Conservation (phyloP, 768 basidiomycete genomes). For the Lactifluus rugatus region DNA sequence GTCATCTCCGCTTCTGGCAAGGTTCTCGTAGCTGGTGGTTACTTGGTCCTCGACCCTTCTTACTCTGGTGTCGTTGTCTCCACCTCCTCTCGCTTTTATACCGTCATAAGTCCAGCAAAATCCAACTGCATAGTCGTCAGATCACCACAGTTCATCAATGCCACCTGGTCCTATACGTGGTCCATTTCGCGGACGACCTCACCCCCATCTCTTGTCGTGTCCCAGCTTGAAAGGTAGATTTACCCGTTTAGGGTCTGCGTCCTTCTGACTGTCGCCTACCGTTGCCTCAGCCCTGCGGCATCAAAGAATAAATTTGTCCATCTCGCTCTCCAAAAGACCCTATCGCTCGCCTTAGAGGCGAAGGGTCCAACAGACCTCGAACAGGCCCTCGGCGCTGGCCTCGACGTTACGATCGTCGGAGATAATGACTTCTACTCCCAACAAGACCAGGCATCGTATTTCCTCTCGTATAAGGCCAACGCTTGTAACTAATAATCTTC, state of each 20-base stretch:
- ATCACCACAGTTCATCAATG: constrained; percentile 85
- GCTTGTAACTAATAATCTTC: background rate
- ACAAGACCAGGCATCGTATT: constrained; percentile 54
- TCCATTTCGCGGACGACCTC: constrained; percentile 27
- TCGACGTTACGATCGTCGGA: constrained; percentile 77
- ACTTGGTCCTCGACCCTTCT: constrained; percentile 85
- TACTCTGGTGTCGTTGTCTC: constrained; percentile 86
- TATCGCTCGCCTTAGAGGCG: constrained; percentile 57
- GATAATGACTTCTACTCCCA: constrained; percentile 99
- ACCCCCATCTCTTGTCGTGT: constrained; percentile 21
- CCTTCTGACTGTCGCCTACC: background rate
- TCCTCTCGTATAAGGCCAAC: background rate
- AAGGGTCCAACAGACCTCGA: constrained; percentile 36
- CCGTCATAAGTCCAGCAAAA: constrained; percentile 44
- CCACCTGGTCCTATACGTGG: constrained; percentile 66
- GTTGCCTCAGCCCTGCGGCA: constrained; percentile 12
- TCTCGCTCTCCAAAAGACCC: constrained; percentile 71
- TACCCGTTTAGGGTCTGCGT: background rate
- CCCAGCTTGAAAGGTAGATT: constrained; percentile 22
- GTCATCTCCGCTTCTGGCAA: constrained; percentile 91
- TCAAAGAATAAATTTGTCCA: constrained; percentile 86
- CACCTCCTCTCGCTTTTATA: constrained; percentile 91
- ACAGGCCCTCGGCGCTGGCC: constrained; percentile 38
- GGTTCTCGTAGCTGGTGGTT: constrained; percentile 90
- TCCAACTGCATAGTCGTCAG: constrained; percentile 53